Conservation (phyloP, 169 alveolate species). For the Plasmodium vinckei region DNA sequence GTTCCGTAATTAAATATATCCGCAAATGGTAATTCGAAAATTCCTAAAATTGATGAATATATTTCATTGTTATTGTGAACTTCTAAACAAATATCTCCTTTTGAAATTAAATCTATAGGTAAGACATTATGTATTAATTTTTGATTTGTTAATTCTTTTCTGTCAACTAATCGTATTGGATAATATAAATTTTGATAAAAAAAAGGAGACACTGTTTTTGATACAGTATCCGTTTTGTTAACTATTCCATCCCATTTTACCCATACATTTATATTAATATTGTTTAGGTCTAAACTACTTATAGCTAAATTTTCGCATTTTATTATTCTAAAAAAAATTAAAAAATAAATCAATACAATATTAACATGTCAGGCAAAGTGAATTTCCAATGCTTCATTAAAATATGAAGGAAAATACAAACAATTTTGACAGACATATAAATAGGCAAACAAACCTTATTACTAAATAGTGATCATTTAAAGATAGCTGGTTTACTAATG, state of each 20-base stretch:
- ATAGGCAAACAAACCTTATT: conserved; percentile 40
- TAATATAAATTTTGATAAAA: conserved; percentile 89
- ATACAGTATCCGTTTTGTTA: conserved; percentile 78
- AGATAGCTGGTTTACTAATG: conserved; percentile 78
- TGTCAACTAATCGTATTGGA: conserved; percentile 89
- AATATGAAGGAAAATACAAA: not conserved
- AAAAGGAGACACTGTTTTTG: conserved; percentile 86
- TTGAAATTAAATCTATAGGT: conserved; percentile 88
- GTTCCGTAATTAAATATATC: conserved; percentile 83
- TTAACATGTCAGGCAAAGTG: conserved; percentile 57
- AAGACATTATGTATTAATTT: conserved; percentile 84
- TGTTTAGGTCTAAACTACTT: conserved; percentile 86
- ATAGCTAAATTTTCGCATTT: conserved; percentile 89
- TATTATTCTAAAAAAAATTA: conserved; percentile 77
- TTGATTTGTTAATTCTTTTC: conserved; percentile 83
- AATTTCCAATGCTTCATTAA: not conserved
- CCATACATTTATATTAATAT: conserved; percentile 89
- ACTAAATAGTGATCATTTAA: conserved; percentile 79
- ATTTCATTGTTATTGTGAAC: conserved; percentile 89
- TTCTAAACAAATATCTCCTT: conserved; percentile 89
- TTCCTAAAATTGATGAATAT: conserved; percentile 86
- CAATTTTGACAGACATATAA: not conserved
- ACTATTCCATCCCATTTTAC: conserved; percentile 92
- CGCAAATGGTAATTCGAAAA: conserved; percentile 85
- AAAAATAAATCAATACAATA: conserved; percentile 64